Evolutionary conservation across 257 asterid genomes (phyloP).

Genomic region (Ehretia macrophylla): DNA sequence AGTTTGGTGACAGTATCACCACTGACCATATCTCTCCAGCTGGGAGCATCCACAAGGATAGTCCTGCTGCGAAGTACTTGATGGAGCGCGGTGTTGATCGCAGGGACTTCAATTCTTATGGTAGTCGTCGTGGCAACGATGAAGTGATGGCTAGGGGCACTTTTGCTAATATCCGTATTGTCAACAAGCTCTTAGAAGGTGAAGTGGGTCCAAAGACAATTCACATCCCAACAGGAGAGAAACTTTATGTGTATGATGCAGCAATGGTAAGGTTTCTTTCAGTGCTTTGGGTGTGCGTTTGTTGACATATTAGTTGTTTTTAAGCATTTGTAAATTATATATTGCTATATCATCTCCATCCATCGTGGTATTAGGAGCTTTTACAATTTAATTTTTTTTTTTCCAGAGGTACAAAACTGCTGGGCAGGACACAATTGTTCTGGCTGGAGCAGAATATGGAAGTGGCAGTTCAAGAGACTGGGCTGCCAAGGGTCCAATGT

Average conservation of each 20-base stretch:
- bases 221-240: constrained; percentile 83
- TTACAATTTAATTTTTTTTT: constrained; percentile 3
- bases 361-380: not conserved
- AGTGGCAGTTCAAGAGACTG: constrained; percentile 98
- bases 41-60: constrained; percentile 88
- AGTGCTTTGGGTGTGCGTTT: too few species aligned
- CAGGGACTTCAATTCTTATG: constrained; percentile 86
- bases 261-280: constrained; percentile 50
- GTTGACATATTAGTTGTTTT: too few species aligned
- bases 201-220: constrained; percentile 90
- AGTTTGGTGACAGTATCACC: constrained; percentile 90
- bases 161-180: constrained; percentile 77
- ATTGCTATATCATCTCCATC: too few species aligned
- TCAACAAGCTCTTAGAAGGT: constrained; percentile 73
- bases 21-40: constrained; percentile 96
- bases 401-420: constrained; percentile 71
- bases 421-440: constrained; percentile 70
- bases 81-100: constrained; percentile 81
- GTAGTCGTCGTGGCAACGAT: constrained; percentile 96
- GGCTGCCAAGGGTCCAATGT: constrained; percentile 99
- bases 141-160: constrained; percentile 97
- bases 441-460: constrained; percentile 97
- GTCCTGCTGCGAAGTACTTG: constrained; percentile 85
- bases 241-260: constrained; percentile 80
- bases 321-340: too few species aligned